Evolutionary conservation across 78 protist genomes (phyloP).

Genomic region (Cyanophora paradoxa): DNA sequence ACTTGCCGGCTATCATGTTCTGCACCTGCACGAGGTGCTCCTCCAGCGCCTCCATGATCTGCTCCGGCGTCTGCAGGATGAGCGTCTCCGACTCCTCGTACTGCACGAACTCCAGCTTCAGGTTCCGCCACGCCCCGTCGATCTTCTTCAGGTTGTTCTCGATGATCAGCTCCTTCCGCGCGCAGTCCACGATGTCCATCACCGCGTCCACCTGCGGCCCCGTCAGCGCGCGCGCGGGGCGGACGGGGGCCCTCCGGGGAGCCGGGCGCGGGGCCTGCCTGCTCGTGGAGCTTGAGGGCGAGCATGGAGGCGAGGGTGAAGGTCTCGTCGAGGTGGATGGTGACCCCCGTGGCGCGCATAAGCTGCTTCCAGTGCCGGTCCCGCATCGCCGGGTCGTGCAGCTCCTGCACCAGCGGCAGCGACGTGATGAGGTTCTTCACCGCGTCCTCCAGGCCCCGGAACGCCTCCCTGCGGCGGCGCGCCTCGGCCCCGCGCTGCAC

Average conservation of each 20-base stretch:
- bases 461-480: slow-evolving; percentile 7
- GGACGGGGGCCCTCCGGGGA: no score
- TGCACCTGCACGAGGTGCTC: slow-evolving; percentile 36
- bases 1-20: slow-evolving; percentile 28
- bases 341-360: slow-evolving; percentile 20
- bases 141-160: slow-evolving; percentile 21
- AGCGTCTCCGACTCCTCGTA: slow-evolving; percentile 11
- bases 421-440: background rate
- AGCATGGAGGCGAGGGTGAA: slow-evolving; percentile 24
- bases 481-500: no score
- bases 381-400: slow-evolving; percentile 55
- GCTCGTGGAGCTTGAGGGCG: slow-evolving; percentile 9
- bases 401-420: slow-evolving; percentile 55
- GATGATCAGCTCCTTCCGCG: slow-evolving; percentile 25
- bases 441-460: background rate
- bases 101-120: slow-evolving; percentile 7
- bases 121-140: background rate
- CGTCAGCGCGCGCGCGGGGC: no score
- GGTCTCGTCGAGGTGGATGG: slow-evolving; percentile 16
- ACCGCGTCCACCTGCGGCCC: slow-evolving; percentile 16
- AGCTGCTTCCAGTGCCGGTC: slow-evolving; percentile 77
- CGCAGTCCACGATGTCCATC: slow-evolving; percentile 3
- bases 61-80: slow-evolving; percentile 33
- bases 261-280: no score
- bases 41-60: slow-evolving; percentile 47